Conservation (phyloP, 2,329 filamentous ascomycete genomes). For the Endocalyx cinctus region DNA sequence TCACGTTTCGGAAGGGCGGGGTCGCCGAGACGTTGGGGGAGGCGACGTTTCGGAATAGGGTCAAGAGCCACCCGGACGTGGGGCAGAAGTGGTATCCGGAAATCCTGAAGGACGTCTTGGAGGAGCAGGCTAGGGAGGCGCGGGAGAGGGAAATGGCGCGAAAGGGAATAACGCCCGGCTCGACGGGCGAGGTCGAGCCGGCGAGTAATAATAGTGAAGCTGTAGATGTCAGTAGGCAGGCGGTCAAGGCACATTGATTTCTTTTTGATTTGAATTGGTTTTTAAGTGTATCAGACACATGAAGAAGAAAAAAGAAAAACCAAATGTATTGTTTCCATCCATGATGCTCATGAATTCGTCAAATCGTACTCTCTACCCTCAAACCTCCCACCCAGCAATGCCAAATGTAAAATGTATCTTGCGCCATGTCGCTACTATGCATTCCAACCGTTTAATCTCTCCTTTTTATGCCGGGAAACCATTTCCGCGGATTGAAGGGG, state of each 20-base stretch:
- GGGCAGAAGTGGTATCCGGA: slow-evolving; percentile 76
- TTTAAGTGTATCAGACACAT: slow-evolving; percentile 1
- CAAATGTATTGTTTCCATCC: neutral
- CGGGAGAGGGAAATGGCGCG: slow-evolving; percentile 19
- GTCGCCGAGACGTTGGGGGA: slow-evolving; percentile 68
- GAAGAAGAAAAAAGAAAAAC: slow-evolving; percentile 2
- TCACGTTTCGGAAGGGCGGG: slow-evolving; percentile 71
- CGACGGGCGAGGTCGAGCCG: too few relatives aligned
- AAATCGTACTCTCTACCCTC: too few relatives aligned
- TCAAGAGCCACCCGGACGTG: slow-evolving; percentile 85
- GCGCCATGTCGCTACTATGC: slow-evolving; percentile 3
- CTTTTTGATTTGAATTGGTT: too few relatives aligned
- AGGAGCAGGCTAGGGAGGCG: slow-evolving; percentile 48
- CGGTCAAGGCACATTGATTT: slow-evolving; percentile 37
- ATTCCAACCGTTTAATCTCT: neutral
- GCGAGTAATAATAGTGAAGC: too few relatives aligned
- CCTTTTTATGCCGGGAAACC: neutral
- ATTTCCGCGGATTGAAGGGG: too few relatives aligned
- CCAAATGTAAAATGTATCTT: slow-evolving; percentile 2
- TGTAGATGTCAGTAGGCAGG: slow-evolving; percentile 18
- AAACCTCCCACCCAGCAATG: too few relatives aligned
- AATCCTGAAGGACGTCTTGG: slow-evolving; percentile 51
- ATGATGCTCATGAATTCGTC: slow-evolving; percentile 9
- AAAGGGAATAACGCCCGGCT: slow-evolving; percentile 8
- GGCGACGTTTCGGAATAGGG: slow-evolving; percentile 76